Evolutionary conservation across 352 stramenopile genomes (phyloP).

Genomic region (Phytophthora pluvialis): DNA sequence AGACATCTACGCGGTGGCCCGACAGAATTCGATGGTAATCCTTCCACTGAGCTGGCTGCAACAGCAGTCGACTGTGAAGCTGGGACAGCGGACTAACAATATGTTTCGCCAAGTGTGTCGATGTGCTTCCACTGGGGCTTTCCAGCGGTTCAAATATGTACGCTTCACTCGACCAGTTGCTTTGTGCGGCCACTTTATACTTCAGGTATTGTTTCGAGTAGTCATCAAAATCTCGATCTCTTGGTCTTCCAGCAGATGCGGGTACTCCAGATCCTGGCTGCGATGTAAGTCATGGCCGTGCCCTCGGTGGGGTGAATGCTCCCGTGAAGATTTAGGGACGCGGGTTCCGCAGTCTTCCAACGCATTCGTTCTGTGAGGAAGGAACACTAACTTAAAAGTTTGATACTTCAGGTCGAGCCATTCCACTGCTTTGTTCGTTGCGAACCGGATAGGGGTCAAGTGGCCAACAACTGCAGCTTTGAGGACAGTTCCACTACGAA

Average conservation of each 20-base stretch:
- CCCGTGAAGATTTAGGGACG: not conserved
- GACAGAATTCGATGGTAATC: conserved; percentile 27
- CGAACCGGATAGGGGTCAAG: conserved; percentile 49
- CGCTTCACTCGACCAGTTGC: conserved; percentile 18
- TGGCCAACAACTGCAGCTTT: conserved; percentile 48
- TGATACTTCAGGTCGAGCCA: conserved; percentile 64
- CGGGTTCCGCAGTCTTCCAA: not conserved
- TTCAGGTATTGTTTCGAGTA: conserved; percentile 36
- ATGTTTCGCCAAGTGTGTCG: not conserved
- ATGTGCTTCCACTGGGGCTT: not conserved
- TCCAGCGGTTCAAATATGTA: conserved; percentile 36
- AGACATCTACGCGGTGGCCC: conserved; percentile 39
- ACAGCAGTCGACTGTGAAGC: conserved; percentile 33
- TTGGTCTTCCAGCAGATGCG: conserved; percentile 24
- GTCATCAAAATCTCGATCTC: conserved; percentile 40
- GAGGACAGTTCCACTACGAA: conserved; percentile 43
- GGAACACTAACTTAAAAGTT: conserved; percentile 67
- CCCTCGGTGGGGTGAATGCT: conserved; percentile 11
- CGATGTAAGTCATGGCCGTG: conserved; percentile 12
- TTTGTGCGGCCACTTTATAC: conserved; percentile 30
- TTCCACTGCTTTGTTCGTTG: conserved; percentile 33
- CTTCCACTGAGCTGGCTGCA: conserved; percentile 33
- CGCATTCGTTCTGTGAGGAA: conserved; percentile 1
- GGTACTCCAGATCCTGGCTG: conserved; percentile 9
- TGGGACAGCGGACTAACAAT: conserved; percentile 18